Evolutionary conservation across 257 asterid genomes (phyloP).

Genomic region (Solanum tarapatanum): DNA sequence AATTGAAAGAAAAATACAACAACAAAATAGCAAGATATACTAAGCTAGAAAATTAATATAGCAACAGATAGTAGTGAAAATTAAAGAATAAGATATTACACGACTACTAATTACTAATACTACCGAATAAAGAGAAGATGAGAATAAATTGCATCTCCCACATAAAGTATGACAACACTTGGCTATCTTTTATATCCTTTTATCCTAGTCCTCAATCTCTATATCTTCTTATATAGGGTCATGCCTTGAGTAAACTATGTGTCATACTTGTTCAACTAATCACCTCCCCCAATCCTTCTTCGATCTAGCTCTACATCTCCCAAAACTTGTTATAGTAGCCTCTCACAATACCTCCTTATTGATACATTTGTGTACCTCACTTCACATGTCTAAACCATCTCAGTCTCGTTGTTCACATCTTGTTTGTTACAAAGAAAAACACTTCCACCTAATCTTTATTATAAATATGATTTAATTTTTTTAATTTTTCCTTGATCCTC

Average conservation of each 20-base stretch:
- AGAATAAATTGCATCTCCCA: background rate
- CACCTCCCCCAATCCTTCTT: background rate
- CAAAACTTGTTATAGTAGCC: background rate
- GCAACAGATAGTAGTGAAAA: background rate
- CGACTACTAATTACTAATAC: background rate
- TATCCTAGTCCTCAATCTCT: background rate
- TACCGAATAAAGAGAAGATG: background rate
- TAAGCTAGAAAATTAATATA: background rate
- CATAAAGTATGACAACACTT: background rate
- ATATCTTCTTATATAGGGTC: background rate
- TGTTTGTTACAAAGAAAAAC: no score
- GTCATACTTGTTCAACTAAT: background rate
- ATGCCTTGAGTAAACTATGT: background rate
- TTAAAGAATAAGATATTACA: background rate
- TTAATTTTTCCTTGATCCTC: background rate
- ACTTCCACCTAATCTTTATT: background rate
- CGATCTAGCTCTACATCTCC: background rate
- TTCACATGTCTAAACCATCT: background rate
- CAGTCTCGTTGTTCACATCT: background rate
- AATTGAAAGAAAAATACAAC: background rate
- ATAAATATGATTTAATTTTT: background rate
- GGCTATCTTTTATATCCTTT: background rate
- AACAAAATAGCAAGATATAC: background rate
- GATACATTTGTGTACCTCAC: accelerated
- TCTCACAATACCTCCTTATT: background rate